These are phyloP conservation scores for Diospyros kaki DNA, from an alignment of 148 eudicot species.

Conservation along the genomic window DNA sequence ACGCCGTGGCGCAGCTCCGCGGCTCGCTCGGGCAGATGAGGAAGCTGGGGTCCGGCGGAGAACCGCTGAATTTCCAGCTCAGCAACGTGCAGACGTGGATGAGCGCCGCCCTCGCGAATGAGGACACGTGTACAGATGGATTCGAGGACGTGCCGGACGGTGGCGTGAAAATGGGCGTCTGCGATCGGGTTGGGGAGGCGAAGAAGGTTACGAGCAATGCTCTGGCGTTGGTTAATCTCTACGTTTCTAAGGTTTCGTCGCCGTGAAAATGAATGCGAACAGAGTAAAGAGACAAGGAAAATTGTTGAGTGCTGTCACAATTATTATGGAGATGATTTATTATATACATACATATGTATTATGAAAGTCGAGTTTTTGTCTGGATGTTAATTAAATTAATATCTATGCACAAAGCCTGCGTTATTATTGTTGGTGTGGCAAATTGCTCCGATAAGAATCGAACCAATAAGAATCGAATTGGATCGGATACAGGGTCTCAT, in stretches of 20 bases:
- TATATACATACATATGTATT: too few relatives aligned
- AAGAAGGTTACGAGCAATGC: conserved; percentile 76
- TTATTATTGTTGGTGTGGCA: too few relatives aligned
- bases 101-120: conserved; percentile 80
- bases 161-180: conserved; percentile 41
- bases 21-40: conserved; percentile 64
- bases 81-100: conserved; percentile 94
- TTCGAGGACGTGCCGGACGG: conserved; percentile 44
- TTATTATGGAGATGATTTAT: too few relatives aligned
- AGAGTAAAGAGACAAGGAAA: too few relatives aligned
- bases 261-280: not conserved
- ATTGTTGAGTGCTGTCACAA: too few relatives aligned
- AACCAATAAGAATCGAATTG: too few relatives aligned
- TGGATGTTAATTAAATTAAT: too few relatives aligned
- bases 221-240: conserved; percentile 64
- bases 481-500: too few relatives aligned
- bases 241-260: conserved; percentile 26
- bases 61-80: conserved; percentile 51
- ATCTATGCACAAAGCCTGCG: too few relatives aligned
- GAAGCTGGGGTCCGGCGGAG: conserved; percentile 26
- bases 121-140: conserved; percentile 79
- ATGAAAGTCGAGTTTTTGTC: too few relatives aligned
- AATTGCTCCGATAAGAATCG: too few relatives aligned
- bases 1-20: conserved; percentile 50
- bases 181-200: conserved; percentile 31